Conservation (phyloP, 352 stramenopile species). For the Phytopythium ostracodes region DNA sequence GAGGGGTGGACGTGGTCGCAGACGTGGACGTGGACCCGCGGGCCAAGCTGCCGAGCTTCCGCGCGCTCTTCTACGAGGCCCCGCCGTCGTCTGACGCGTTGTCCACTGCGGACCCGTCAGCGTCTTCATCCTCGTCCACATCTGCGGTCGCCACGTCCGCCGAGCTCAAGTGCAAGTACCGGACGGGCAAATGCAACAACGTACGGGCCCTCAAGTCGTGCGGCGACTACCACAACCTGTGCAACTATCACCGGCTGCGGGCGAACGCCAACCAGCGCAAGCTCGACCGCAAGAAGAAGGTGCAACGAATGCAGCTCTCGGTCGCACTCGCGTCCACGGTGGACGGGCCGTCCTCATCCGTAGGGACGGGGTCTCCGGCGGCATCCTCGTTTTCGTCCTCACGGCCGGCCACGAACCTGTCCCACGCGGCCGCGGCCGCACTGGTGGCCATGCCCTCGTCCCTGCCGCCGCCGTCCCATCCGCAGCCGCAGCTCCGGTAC, state of each 20-base stretch:
- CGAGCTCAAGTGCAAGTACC: constrained; percentile 78
- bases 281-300: constrained; percentile 82
- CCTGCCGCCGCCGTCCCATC: not conserved
- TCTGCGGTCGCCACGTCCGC: constrained; percentile 13
- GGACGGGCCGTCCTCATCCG: not conserved
- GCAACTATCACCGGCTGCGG: constrained; percentile 75
- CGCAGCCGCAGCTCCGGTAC: constrained; percentile 29
- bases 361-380: not conserved
- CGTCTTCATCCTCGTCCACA: not conserved
- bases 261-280: constrained; percentile 83
- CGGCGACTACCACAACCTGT: constrained; percentile 79
- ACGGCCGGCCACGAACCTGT: constrained; percentile 16
- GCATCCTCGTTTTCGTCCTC: constrained; percentile 4
- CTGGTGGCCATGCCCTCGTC: constrained; percentile 26
- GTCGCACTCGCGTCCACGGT: constrained; percentile 14
- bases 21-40: constrained; percentile 9
- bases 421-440: constrained; percentile 37
- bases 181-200: constrained; percentile 78
- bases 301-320: constrained; percentile 38
- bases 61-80: constrained; percentile 46
- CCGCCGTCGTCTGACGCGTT: too few species aligned
- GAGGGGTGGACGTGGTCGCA: constrained; percentile 2
- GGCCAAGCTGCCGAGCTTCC: constrained; percentile 56
- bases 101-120: constrained; percentile 1
- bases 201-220: constrained; percentile 68